A percentile compares a stretch with the other conserved stretches of the same genome.
Conservation (phyloP, 805 yeast genomes). For the Debaryomyces maramus region DNA sequence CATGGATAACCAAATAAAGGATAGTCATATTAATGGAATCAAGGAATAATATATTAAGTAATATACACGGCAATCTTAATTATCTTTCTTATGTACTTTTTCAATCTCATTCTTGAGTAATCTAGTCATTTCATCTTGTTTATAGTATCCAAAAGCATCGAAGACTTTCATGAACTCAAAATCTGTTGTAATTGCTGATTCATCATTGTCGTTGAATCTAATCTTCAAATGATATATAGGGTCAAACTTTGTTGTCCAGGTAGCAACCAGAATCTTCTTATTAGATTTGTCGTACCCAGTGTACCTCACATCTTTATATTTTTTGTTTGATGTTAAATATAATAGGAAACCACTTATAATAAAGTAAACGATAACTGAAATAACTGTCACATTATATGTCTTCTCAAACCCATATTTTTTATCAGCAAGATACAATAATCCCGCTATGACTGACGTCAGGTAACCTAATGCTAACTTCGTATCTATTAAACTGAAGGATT, state of each 20-base stretch:
- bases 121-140: conserved; percentile 21
- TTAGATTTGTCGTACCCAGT: conserved; percentile 38
- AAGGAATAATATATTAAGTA: neutral
- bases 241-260: conserved; percentile 44
- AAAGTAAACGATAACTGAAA: conserved; percentile 39
- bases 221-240: conserved; percentile 44
- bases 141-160: conserved; percentile 47
- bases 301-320: conserved; percentile 47
- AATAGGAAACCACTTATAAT: conserved; percentile 32
- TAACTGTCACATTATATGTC: conserved; percentile 32
- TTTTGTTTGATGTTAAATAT: conserved; percentile 29
- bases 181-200: conserved; percentile 13
- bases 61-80: conserved; percentile 1
- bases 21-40: conserved; percentile 2
- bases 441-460: conserved; percentile 47
- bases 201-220: conserved; percentile 25
- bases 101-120: conserved; percentile 12
- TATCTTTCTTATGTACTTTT: conserved; percentile 13
- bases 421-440: conserved; percentile 46
- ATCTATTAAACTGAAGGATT: conserved; percentile 47
- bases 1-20: conserved; percentile 37
- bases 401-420: conserved; percentile 49
- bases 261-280: conserved; percentile 37
- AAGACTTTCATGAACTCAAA: conserved; percentile 45
- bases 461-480: conserved; percentile 51